A percentile compares a stretch with the other conserved stretches of the same genome.
Conservation (phyloP, 139 green algal species). For the Chlamydomonas eustigma region DNA sequence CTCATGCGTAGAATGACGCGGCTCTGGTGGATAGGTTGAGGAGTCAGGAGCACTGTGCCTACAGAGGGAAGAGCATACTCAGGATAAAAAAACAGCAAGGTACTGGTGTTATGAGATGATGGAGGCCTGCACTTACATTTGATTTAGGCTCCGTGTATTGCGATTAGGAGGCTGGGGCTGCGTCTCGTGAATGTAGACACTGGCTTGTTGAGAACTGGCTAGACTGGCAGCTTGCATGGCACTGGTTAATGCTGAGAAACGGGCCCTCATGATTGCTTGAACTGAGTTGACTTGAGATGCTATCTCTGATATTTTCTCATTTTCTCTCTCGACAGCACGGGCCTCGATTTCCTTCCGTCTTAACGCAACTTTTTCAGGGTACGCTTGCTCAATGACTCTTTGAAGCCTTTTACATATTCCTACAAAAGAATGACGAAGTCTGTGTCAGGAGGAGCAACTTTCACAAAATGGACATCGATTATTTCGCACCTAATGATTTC, state of each 20-base stretch:
- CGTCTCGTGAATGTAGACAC: too few species aligned
- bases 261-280: not conserved
- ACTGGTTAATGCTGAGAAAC: not conserved
- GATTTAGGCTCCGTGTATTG: too few species aligned
- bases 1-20: not conserved
- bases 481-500: slow-evolving; percentile 6
- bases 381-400: not conserved
- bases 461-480: too few species aligned
- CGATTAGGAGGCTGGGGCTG: too few species aligned
- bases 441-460: not conserved
- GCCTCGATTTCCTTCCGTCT: not conserved
- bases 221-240: too few species aligned
- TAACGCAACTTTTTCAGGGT: not conserved
- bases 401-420: slow-evolving; percentile 3
- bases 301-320: not conserved
- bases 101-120: too few species aligned
- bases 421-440: not conserved
- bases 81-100: too few species aligned
- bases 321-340: not conserved
- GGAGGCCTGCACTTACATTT: too few species aligned
- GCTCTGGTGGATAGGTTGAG: not conserved
- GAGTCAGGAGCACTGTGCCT: not conserved
- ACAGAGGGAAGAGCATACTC: not conserved
- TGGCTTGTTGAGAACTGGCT: too few species aligned
- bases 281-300: not conserved